Evolutionary conservation across 495 filamentous ascomycete species (phyloP), one percentile per base, ranked within the genome.

Genomic region (Penicillium macrosclerotiorum): DNA sequence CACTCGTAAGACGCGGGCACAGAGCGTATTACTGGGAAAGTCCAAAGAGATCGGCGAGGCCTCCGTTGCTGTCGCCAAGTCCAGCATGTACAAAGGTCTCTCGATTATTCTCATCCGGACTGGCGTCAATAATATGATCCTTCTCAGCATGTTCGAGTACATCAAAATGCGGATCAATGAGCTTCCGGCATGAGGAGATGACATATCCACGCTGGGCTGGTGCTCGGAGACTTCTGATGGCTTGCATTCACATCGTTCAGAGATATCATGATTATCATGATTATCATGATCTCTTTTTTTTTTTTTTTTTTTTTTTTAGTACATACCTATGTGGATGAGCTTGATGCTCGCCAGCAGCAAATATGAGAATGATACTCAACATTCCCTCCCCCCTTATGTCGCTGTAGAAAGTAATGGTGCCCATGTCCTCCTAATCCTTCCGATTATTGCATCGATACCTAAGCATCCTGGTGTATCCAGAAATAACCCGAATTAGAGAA

Each of bases 71-170:
- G 69, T 73, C 1, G 67, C 72, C 30, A 67, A 68, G 37, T 73
- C 72, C 14, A 72, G 71, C 64, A 75, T 69, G 68, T 75, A 74
- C 51, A 75, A 73, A 44, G 72, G 72, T 13, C 39, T 75, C n/a
- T 70, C 71, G 4, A 72, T 74, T 33, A 71, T 73, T 27, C 54
- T 75, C 26, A 53, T 75, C 24, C 71, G 72, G 19, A 74, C 72
- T 3, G 67, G 68, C 16, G 53, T 75, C 25, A 73, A 75, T 55
- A 75, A 75, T 56, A 74, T 74, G 71, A 73, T 75, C 26, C 51
- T 74, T 24, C 57, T 75, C 41, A 72, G 68, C 53, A 56, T 75
- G 4, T 71, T 69, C 33, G 72, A 75, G 47, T 73, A 68, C 37
- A 63, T 74, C 40, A 74, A 69, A 56, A 55, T 60, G 46, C 58